Conservation (phyloP, 306 rosid species). For the Hippophae tibetana region DNA sequence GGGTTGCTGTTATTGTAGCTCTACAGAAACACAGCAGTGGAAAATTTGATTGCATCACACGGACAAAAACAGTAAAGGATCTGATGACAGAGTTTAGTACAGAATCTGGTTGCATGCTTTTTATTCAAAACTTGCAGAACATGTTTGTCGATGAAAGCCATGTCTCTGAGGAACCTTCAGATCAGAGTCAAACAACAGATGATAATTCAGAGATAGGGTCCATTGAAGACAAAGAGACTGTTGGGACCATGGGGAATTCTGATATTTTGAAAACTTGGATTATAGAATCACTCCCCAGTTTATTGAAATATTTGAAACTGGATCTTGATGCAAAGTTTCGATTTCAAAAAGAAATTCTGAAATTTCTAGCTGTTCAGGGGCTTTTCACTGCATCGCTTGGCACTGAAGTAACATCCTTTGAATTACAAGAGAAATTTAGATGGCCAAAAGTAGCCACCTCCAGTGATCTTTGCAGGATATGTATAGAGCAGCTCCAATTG, state of each 20-base stretch:
- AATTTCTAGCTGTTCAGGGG: slow-evolving; percentile 91
- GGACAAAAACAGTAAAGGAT: slow-evolving; percentile 64
- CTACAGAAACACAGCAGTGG: slow-evolving; percentile 90
- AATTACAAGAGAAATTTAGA: slow-evolving; percentile 74
- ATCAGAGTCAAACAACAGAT: slow-evolving; percentile 95
- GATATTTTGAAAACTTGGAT: slow-evolving; percentile 84
- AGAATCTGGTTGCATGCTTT: slow-evolving; percentile 77
- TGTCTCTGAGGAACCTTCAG: slow-evolving; percentile 84
- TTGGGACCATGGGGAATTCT: slow-evolving; percentile 48
- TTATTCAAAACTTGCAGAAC: slow-evolving; percentile 64
- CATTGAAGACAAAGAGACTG: slow-evolving; percentile 66
- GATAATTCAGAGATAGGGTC: slow-evolving; percentile 91
- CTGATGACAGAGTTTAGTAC: slow-evolving; percentile 73
- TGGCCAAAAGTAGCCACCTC: slow-evolving; percentile 92
- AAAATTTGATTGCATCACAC: slow-evolving; percentile 59
- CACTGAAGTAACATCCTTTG: slow-evolving; percentile 85
- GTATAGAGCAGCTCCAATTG: slow-evolving; percentile 84
- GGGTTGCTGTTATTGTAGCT: slow-evolving; percentile 77
- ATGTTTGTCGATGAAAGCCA: slow-evolving; percentile 80
- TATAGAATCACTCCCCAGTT: slow-evolving; percentile 72
- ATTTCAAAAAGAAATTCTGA: slow-evolving; percentile 71
- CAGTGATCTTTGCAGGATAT: slow-evolving; percentile 72
- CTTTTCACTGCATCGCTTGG: slow-evolving; percentile 88
- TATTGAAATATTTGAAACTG: slow-evolving; percentile 61
- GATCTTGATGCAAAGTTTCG: slow-evolving; percentile 56